phyloP scores from a whole-genome alignment of 2,329 filamentous ascomycete species.

The Chaetomium globosum region DNA sequence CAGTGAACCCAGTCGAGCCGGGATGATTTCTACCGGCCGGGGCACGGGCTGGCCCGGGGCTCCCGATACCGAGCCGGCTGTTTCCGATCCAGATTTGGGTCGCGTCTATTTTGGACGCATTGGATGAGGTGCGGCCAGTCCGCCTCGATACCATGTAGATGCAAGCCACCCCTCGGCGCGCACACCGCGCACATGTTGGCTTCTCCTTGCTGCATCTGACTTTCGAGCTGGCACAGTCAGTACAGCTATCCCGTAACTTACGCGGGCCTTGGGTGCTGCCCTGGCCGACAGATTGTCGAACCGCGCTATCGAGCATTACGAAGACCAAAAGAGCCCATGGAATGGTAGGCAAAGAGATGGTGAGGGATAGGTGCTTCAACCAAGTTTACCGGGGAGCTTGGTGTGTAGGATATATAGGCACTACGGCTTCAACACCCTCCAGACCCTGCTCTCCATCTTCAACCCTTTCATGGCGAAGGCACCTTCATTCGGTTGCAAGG shows the following conservation, averaged over 20 bases:
- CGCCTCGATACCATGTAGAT: constrained; percentile 39
- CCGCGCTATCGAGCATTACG: constrained; percentile 10
- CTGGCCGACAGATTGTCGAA: background rate
- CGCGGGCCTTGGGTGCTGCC: constrained; percentile 14
- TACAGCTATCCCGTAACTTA: constrained; percentile 45
- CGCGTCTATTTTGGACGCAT: background rate
- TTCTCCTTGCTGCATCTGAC: constrained; percentile 43
- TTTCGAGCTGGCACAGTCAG: constrained; percentile 44
- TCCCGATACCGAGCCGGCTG: background rate
- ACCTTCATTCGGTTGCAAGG: background rate
- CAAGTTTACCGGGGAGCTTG: background rate
- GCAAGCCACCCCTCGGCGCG: constrained; percentile 38
- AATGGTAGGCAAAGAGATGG: background rate
- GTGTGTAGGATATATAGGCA: background rate
- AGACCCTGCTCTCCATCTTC: background rate
- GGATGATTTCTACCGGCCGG: background rate
- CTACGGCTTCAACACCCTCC: fast-evolving
- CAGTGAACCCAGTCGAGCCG: background rate
- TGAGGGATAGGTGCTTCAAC: background rate
- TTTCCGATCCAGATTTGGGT: constrained; percentile 2
- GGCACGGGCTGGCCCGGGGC: background rate
- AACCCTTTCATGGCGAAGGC: too few species aligned
- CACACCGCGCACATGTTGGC: constrained; percentile 43
- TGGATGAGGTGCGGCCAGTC: constrained; percentile 23
- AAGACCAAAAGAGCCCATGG: background rate